These are phyloP conservation scores for Lachancea quebecensis DNA, from an alignment of 805 yeast genomes.

Conservation along the genomic window DNA sequence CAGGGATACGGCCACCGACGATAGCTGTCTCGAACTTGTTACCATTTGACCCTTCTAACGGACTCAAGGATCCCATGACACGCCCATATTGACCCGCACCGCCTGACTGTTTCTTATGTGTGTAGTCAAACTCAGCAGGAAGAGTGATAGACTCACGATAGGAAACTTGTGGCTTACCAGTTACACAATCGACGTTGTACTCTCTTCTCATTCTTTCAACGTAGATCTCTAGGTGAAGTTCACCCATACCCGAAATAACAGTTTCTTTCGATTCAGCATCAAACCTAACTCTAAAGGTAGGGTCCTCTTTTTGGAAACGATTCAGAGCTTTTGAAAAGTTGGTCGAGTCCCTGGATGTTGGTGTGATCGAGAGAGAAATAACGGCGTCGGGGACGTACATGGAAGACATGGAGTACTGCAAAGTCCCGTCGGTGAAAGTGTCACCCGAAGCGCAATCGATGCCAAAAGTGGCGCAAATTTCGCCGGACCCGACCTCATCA, in stretches of 20 bases:
- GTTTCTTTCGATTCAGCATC: slow-evolving; percentile 92
- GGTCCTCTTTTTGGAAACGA: slow-evolving; percentile 97
- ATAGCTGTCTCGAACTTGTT: slow-evolving; percentile 79
- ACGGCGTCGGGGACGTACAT: slow-evolving; percentile 99
- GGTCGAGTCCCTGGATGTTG: slow-evolving; percentile 77
- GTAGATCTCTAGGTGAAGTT: slow-evolving; percentile 91
- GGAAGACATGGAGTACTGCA: slow-evolving; percentile 85
- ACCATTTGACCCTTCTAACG: slow-evolving; percentile 42
- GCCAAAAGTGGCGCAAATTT: slow-evolving; percentile 98
- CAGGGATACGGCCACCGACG: slow-evolving; percentile 96
- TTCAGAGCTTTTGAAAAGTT: slow-evolving; percentile 95
- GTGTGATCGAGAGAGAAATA: slow-evolving; percentile 83
- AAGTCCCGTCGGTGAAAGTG: slow-evolving; percentile 82
- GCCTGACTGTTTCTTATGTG: slow-evolving; percentile 97
- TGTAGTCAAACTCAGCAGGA: slow-evolving; percentile 75
- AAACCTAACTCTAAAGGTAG: slow-evolving; percentile 89
- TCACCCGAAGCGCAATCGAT: slow-evolving; percentile 99
- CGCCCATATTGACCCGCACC: slow-evolving; percentile 99
- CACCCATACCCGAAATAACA: slow-evolving; percentile 93
- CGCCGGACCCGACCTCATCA: slow-evolving; percentile 93
- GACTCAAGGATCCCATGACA: slow-evolving; percentile 76
- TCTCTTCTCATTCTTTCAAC: slow-evolving; percentile 98
- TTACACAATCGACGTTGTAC: slow-evolving; percentile 88
- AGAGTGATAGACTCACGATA: slow-evolving; percentile 86
- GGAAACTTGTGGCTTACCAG: slow-evolving; percentile 97